Evolutionary conservation across 805 yeast genomes (phyloP), one percentile per base, ranked within the genome.

Genomic region (Lachancea cidri): DNA sequence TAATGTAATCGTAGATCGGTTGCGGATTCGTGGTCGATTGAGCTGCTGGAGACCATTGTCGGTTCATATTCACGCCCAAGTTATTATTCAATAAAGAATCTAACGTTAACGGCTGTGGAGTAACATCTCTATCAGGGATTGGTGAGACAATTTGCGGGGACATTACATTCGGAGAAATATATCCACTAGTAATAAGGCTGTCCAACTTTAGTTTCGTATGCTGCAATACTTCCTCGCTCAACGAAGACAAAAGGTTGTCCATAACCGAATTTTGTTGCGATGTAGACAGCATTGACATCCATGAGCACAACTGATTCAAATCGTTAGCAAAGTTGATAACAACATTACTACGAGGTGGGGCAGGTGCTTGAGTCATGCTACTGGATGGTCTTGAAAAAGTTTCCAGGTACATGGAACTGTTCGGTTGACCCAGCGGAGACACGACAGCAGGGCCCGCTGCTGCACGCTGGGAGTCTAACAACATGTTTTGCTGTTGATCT

Each of bases 211-310:
- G 54, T 53, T 70, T 73, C 41, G 78, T 72, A 37, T 76, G 67
- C 27, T 69, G 62, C 46, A 77, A 57, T 13, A 73, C 71, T 47
- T 78, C 82, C 41, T 73, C 71, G 6, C 77, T 72, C 48, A 78
- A 59, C 43, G 66, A 65, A 35, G 70, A 63, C 44, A 79, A 64
- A 56, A 78, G 60, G 53, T 75, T 72, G 50, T 77, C 83, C 44
- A 77, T 67, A 59, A 76, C 72, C 37, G 73, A 64, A 42, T 73
- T 64, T 48, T 68, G 75, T 46, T 78, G 81, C 35, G 68, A 69
- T n/a, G 74, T 68, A 36, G 64, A 67, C 56, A 79, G 65, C 47
- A 65, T 66, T 39, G 69, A 69, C 45, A 75, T 64, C 81, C 81
- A 76, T 45, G 64, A 65, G 47, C 74, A 67, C 47, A 74, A 64